Conservation (phyloP, 1,284 basidiomycete species). For the Leucoagaricus sp. region DNA sequence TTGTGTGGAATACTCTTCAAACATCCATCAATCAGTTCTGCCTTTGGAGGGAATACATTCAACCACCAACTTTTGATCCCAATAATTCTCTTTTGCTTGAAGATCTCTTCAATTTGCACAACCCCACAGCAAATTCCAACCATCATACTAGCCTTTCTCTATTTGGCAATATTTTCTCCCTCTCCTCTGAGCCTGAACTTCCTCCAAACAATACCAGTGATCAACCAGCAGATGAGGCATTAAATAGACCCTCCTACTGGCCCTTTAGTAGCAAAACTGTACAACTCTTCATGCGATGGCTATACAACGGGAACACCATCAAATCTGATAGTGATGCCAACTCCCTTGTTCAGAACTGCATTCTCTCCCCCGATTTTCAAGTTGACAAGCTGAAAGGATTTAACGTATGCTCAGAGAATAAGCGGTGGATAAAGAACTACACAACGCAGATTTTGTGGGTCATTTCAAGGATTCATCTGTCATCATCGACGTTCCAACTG, state of each 20-base stretch:
- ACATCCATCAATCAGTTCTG: conserved; percentile 24
- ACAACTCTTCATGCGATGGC: conserved; percentile 26
- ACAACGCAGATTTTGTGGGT: conserved; percentile 15
- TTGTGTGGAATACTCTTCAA: conserved; percentile 28
- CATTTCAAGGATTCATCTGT: conserved; percentile 19
- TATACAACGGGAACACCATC: conserved; percentile 18
- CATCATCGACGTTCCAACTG: conserved; percentile 32
- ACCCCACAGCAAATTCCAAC: not conserved
- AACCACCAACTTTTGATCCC: conserved; percentile 30
- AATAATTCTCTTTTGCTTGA: conserved; percentile 21
- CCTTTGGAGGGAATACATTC: conserved; percentile 24
- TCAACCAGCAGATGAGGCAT: not conserved
- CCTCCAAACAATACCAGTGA: no score
- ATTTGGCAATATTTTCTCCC: no score
- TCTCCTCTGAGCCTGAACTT: no score
- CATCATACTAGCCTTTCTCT: conserved; percentile 9
- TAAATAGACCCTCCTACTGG: not conserved
- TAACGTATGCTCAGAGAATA: conserved; percentile 13
- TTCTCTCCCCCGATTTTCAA: conserved; percentile 22
- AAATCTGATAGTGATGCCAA: conserved; percentile 23
- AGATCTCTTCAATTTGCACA: conserved; percentile 20
- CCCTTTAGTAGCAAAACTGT: conserved; percentile 22
- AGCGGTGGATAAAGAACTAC: conserved; percentile 17
- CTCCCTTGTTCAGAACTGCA: conserved; percentile 22
- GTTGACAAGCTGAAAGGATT: conserved; percentile 21